Conservation (phyloP, 306 rosid species). For the Vigna nakashimae region DNA sequence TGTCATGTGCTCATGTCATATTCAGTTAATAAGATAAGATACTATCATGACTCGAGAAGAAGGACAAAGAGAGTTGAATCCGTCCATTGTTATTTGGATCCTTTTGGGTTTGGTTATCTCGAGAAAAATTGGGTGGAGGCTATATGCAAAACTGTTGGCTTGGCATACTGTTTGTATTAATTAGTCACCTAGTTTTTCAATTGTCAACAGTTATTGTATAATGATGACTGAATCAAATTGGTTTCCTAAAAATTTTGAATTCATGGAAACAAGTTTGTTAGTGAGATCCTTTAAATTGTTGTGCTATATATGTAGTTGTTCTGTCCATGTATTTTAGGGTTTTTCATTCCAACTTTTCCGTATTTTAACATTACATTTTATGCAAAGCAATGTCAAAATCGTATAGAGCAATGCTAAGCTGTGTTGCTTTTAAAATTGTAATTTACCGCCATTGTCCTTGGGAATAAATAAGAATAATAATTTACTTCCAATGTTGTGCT, state of each 20-base stretch:
- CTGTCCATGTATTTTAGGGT: background rate
- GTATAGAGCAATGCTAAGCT: background rate
- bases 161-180: background rate
- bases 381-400: constrained; percentile 9
- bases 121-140: constrained; percentile 6
- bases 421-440: constrained; percentile 11
- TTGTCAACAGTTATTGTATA: background rate
- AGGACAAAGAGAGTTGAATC: constrained; percentile 7
- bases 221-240: constrained; percentile 4
- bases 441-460: constrained; percentile 1
- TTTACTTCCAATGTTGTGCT: background rate
- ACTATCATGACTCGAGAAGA: constrained; percentile 31
- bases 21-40: constrained; percentile 14
- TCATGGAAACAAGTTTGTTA: constrained; percentile 7
- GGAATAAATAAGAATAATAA: background rate
- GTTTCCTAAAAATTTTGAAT: background rate
- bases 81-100: background rate
- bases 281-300: constrained; percentile 8
- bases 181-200: constrained; percentile 18
- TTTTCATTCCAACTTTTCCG: background rate
- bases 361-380: background rate
- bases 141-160: constrained; percentile 12
- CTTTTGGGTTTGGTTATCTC: constrained; percentile 28
- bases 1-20: background rate
- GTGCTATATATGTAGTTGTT: constrained; percentile 1